phyloP scores from a whole-genome alignment of 208 protist species.

The Leishmania lainsoni region DNA sequence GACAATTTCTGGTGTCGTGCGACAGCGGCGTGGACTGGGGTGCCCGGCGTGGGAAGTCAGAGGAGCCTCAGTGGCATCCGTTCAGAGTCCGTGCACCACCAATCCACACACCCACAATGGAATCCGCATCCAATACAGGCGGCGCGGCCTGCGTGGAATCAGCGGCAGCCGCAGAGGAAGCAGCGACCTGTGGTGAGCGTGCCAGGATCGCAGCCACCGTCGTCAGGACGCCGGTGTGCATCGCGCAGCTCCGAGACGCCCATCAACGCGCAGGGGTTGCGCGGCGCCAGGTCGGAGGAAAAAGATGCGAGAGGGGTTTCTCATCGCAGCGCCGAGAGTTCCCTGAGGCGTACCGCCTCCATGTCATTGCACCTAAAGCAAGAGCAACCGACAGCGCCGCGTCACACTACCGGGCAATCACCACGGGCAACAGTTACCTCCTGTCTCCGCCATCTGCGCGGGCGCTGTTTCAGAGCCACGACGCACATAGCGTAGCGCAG shows the following conservation, averaged over 20 bases:
- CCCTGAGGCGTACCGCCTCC: conserved; percentile 20
- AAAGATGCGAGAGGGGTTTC: not conserved
- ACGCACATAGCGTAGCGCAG: conserved; percentile 11
- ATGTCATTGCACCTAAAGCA: not conserved
- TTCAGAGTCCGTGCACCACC: conserved; percentile 1
- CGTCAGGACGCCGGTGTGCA: conserved; percentile 10
- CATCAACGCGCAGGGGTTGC: not conserved
- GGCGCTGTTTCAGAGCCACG: conserved; percentile 25
- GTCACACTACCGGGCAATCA: not conserved
- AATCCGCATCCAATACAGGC: conserved; percentile 23
- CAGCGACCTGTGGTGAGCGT: conserved; percentile 58
- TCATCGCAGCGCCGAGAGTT: conserved; percentile 9
- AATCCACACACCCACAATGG: conserved; percentile 30
- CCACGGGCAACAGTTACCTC: conserved; percentile 4
- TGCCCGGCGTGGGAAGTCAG: not conserved
- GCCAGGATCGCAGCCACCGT: conserved; percentile 27
- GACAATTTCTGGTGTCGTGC: conserved; percentile 11
- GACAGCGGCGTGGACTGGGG: not conserved
- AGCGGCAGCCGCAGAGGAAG: conserved; percentile 48
- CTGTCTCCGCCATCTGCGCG: conserved; percentile 29
- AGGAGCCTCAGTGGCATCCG: conserved; percentile 13
- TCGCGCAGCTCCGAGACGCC: conserved; percentile 22
- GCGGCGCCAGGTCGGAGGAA: conserved; percentile 5
- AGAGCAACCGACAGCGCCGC: not conserved
- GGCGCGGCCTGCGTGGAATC: conserved; percentile 69